These are phyloP conservation scores for Prototheca wickerhamii DNA, from an alignment of 163 green algal species.

Conservation along the genomic window DNA sequence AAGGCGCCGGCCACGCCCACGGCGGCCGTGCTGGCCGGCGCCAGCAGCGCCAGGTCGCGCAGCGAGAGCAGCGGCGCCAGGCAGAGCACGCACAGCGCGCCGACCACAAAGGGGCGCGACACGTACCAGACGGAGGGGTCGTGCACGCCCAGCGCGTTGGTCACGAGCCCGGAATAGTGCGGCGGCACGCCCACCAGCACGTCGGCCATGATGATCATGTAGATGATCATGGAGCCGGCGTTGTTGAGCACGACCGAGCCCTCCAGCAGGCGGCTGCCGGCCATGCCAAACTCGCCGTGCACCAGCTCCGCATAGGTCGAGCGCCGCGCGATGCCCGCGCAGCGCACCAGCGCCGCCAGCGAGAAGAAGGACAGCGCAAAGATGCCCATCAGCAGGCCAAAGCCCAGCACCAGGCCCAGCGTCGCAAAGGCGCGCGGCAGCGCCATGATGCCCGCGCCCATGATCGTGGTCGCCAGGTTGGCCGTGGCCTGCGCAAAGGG, in stretches of 20 bases:
- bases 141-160: constrained; percentile 30
- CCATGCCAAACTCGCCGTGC: constrained; percentile 11
- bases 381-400: constrained; percentile 9
- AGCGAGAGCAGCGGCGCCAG: constrained; percentile 28
- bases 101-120: constrained; percentile 30
- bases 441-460: constrained; percentile 33
- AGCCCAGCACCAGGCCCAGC: constrained; percentile 26
- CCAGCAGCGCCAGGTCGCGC: constrained; percentile 18
- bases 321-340: constrained; percentile 1
- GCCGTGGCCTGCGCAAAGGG: constrained; percentile 31
- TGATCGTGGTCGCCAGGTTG: constrained; percentile 32
- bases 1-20: constrained; percentile 24
- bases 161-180: constrained; percentile 32
- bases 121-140: constrained; percentile 22
- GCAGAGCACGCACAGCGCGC: constrained; percentile 10
- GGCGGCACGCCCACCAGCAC: constrained; percentile 31
- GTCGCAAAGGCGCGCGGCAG: constrained; percentile 29
- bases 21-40: constrained; percentile 13
- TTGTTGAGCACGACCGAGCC: constrained; percentile 28
- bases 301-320: constrained; percentile 30
- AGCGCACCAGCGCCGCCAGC: constrained; percentile 14
- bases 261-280: constrained; percentile 13
- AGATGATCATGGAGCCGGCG: constrained; percentile 33
- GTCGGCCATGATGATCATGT: constrained; percentile 42
- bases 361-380: constrained; percentile 29